Base-by-base conservation (phyloP, 2,329 filamentous ascomycete genomes). In the Emmonsiellopsis sp. region DNA sequence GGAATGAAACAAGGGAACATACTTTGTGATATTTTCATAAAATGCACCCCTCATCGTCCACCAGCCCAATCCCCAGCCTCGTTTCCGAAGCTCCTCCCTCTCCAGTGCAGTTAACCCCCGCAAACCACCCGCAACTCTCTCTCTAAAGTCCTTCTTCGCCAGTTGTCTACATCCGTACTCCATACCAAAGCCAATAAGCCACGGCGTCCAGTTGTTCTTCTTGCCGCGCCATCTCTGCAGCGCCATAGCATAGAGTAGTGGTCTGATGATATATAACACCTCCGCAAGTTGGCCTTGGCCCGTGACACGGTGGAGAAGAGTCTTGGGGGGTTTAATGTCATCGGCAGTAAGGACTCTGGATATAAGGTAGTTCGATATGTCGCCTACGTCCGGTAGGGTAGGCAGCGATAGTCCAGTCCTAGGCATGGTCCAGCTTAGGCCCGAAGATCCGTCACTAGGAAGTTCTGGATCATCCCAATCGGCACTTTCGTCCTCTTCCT, bases 11-110 rank as follows among this genome's bases (percentile, higher is more conserved):
- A 17, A 10, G 36, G 39, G 27, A 43, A 65, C 77, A 61, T 70
- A 81, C 78, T 78, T 81, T 47, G 89, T 95, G 56, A 96, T 78
- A 62, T 90, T 88, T 71, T 97, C 88, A 71, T 98, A 98, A 62
- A 95, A 95, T 2, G 91, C 90, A n/a, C 93, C 92, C 56, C 92
- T 83, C 88, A 98, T 93, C 31, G 81, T 74, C 93, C 93, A 98
- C 92, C 93, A 97, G 17, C 84, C 87, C 77, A 96, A 85, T 2
- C 83, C 84, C 89, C 90, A 95, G 40, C 87, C 90, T 58, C 93
- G 80, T 71, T 88, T 90, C 65, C 79, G 84, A 77, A 94, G 83
- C 74, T 97, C 92, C 60, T 96, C 92, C 53, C 85, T 83, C 72
- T 98, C 93, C 14, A 98, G 77, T 7, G 86, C 83, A 27, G 92